phyloP scores from a whole-genome alignment of 179 eudicot genomes.

The Gypsophila paniculata region DNA sequence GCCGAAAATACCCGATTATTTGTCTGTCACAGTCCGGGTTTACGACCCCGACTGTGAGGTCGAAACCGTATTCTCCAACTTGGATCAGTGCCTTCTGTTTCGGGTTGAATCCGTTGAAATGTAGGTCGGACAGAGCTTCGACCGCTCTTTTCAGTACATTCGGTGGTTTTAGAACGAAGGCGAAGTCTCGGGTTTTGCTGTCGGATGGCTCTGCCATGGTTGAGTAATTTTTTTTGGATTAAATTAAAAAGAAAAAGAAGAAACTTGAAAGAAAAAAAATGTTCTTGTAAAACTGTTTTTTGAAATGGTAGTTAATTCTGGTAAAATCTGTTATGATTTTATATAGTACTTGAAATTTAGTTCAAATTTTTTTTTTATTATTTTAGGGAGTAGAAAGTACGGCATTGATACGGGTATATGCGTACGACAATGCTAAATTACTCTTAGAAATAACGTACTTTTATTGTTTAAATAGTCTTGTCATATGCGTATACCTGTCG shows the following conservation, averaged over 20 bases:
- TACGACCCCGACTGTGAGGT: not conserved
- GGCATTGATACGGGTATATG: no score
- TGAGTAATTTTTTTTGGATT: not conserved
- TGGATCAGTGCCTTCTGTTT: not conserved
- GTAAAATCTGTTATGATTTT: not conserved
- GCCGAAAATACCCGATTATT: not conserved
- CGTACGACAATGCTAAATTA: no score
- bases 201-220: not conserved
- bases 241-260: no score
- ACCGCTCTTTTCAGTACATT: not conserved
- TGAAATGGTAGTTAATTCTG: conserved; percentile 4
- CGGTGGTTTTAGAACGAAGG: not conserved
- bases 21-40: not conserved
- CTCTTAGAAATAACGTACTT: no score
- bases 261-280: not conserved
- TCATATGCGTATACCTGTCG: no score
- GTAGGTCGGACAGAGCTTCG: not conserved
- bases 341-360: not conserved
- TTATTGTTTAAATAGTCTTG: no score
- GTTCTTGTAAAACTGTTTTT: not conserved
- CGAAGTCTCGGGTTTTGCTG: not conserved
- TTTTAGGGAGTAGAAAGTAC: no score
- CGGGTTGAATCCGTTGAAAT: not conserved
- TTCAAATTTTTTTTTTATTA: no score
- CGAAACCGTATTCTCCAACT: conserved; percentile 4